Evolutionary conservation across 2,329 filamentous ascomycete species (phyloP), one percentile per base, ranked within the genome.

Genomic region (Cladosporium austrohemisphaericum): DNA sequence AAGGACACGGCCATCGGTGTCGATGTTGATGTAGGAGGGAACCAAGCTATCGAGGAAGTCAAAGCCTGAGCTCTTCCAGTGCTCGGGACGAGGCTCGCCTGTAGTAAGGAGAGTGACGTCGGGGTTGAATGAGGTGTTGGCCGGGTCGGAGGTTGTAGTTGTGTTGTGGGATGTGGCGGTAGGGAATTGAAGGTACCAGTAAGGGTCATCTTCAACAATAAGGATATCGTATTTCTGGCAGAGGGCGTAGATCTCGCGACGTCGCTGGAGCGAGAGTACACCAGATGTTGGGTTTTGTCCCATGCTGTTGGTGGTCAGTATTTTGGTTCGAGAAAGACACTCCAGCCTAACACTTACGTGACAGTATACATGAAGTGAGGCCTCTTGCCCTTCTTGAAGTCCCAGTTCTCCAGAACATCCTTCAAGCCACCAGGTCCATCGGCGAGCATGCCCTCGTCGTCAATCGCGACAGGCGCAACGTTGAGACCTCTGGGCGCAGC

Each of bases 181-280:
- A 0, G 89, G 88, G 68, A 81, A 96, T 66, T 96, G 92, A 7
- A 97, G 76, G 67, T 93, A 92, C 88, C 89, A 96, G 72, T 96
- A 96, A 5, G 92, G 92, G 55, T 96, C 91, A 60, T 97, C 92
- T 68, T 97, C 92, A 54, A 94, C 72, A 56, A 96, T 95, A 61
- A 96, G 80, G 55, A 96, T 79, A 67, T 96, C 90, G 70, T 88
- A 95, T 64, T 85, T 80, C 65, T 83, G 83, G 69, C 87, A 93
- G 11, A 96, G 66, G 14, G 77, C 80, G 64, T 96, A 96, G 22
- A 96, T 78, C 44, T 90, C 83, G 60, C 80, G 85, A 49, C 88
- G 80, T 32, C 92, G 82, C 60, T 84, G 71, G 8, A 93, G 66
- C 2, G 86, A 84, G 2, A 94, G 74, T 2, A 87, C 82, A 25